Base-by-base conservation (phyloP, 768 basidiomycete genomes). In the Postia placenta region DNA sequence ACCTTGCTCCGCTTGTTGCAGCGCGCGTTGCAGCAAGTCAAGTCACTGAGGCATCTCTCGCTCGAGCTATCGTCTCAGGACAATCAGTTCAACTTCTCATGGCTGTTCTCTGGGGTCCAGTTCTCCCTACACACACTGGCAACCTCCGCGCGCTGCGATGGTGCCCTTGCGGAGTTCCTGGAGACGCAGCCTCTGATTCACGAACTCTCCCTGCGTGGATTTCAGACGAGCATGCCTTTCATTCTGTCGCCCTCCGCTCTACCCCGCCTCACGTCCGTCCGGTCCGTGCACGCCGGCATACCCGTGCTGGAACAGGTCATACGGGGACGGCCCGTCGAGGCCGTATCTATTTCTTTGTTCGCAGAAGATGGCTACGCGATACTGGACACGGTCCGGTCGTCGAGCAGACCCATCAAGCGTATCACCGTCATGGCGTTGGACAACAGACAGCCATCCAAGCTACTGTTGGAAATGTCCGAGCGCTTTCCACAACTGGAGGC, bases 371-470 rank as follows among this genome's bases (percentile, higher is more conserved):
- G 67, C 0, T 52, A 61, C n/a, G 45, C 64, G 1, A 69, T 75
- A 11, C 67, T 83, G 44, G 68, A 75, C 38, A 72, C 71, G 2
- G 64, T 83, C 4, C 54, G 61, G 4, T 58, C 66, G 40, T 69
- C 74, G 2, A 57, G 71, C 0, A 57, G 51, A 9, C 66, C 74
- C 0, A 57, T 83, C 47, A 67, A 63, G 45, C 69, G 79, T 53
- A 64, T 83, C 33, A 85, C 79, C 22, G 65, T 82, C 23, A 76
- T 83, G 66, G 75, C 76, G 33, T 78, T 83, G 42, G 81, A 82
- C 52, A 64, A 72, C 3, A 58, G 64, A 1, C 66, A 73, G 0
- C 75, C 76, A 11, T 59, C 65, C 1, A 63, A 67, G 44, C 63
- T 84, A 45, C 62, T 85, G 20, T 53, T 66, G 2, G 73, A 76